Base-by-base conservation (phyloP, 768 basidiomycete species). In the Cubamyces sp. region DNA sequence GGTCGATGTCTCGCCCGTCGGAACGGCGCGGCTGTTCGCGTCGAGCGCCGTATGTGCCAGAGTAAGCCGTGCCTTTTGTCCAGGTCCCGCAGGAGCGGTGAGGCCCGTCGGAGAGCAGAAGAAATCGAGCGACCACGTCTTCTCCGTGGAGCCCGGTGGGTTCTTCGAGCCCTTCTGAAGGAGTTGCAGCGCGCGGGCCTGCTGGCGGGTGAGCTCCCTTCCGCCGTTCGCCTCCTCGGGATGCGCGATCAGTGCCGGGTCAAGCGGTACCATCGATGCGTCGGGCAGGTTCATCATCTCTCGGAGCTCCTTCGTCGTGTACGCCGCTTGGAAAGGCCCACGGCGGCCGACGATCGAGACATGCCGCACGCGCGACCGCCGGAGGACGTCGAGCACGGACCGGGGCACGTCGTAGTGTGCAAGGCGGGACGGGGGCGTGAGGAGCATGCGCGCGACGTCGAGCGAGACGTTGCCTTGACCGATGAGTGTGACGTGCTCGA, bases 381-480 rank as follows among this genome's bases (percentile, higher is more conserved):
- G 73, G 12, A 98, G 82, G 12, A 87, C 82, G 1, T 85, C 82
- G 6, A 98, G 78, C 0, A 95, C 94, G 9, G 80, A 73, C 54
- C 82, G 72, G 0, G 96, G 94, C 19, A 98, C 81, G 73, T 98
- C 96, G 60, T 91, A 92, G 69, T 80, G 77, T 25, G 76, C 74
- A 47, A 98, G 83, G 2, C 78, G 75, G 18, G 82, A 77, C 0
- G 88, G 82, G 2, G 84, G 76, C 14, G 90, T 90, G 62, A 99
- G 84, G 6, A 98, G 83, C 71, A 98, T 93, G 5, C 96, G 84
- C 1, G 95, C 94, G 26, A 96, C 80, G 69, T 99, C 96, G 37
- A 99, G 80, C 8, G 95, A 90, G 58, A 99, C 96, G 67, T 98
- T 98, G 12, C 96, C 96, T 64, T 94, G 92, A 0, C 97, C 96